Conservation (phyloP, 495 filamentous ascomycete species). For the Staphylotrichum longicolle region DNA sequence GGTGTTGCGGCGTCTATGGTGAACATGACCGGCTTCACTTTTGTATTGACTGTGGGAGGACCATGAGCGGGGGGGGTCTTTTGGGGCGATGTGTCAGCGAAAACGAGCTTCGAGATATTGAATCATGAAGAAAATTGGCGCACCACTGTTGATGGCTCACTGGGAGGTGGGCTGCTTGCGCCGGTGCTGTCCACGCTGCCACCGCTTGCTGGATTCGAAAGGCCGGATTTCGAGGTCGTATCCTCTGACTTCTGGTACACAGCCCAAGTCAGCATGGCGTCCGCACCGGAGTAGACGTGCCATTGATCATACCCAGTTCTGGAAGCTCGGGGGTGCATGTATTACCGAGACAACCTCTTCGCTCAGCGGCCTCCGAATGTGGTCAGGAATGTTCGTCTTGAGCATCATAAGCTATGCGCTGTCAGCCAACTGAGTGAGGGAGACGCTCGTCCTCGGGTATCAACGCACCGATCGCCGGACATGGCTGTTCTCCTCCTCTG, state of each 20-base stretch:
- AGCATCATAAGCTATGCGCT: conserved; percentile 53
- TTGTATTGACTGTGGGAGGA: conserved; percentile 67
- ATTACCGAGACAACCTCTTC: conserved; percentile 84
- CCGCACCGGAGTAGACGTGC: background rate
- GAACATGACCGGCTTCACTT: conserved; percentile 61
- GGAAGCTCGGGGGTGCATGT: conserved; percentile 78
- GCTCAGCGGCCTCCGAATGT: conserved; percentile 53
- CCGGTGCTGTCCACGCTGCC: conserved; percentile 28
- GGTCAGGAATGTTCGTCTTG: conserved; percentile 56
- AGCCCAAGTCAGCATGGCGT: conserved; percentile 19
- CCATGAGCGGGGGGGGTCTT: conserved; percentile 38
- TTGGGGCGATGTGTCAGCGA: conserved; percentile 19
- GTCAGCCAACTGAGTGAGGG: conserved; percentile 24
- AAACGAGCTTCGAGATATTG: background rate
- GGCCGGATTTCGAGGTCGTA: conserved; percentile 24
- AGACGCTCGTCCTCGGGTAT: background rate
- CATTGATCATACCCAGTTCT: conserved; percentile 60
- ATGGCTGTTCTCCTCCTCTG: conserved; percentile 25
- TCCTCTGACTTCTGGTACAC: conserved; percentile 39
- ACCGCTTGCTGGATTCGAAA: conserved; percentile 25
- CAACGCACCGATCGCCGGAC: conserved; percentile 41
- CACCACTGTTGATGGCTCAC: conserved; percentile 36
- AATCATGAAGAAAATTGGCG: conserved; percentile 14
- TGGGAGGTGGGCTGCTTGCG: conserved; percentile 35
- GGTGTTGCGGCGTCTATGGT: conserved; percentile 72